Percentiles rank a stretch among this genome's conserved stretches.
phyloP scores from a whole-genome alignment of 228 moss, liverwort and hornwort species.

The Sphagnum magellanicum region DNA sequence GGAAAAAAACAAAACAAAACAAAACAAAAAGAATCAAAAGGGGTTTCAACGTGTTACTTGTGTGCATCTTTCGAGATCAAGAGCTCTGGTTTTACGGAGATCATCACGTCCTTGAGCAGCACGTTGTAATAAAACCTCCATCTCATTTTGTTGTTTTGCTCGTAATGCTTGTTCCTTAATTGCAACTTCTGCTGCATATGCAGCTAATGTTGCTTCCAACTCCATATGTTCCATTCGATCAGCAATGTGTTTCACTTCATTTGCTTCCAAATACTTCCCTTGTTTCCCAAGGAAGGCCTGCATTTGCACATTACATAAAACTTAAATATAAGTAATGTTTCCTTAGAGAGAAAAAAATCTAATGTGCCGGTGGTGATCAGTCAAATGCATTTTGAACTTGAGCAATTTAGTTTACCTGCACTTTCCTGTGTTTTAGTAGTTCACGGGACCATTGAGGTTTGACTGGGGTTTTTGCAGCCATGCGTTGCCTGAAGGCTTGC shows the following conservation, averaged over 20 bases:
- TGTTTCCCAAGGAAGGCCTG: conserved; percentile 77
- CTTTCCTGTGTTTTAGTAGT: conserved; percentile 72
- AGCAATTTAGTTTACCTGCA: conserved; percentile 35
- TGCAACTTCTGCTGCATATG: conserved; percentile 69
- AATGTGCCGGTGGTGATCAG: not conserved
- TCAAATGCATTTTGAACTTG: not conserved
- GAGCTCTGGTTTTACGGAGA: conserved; percentile 60
- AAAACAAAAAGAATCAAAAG: not conserved
- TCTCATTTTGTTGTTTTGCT: conserved; percentile 74
- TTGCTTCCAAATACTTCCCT: conserved; percentile 83
- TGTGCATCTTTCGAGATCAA: conserved; percentile 70
- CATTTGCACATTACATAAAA: conserved; percentile 5
- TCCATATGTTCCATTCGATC: conserved; percentile 83
- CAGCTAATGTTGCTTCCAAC: conserved; percentile 63
- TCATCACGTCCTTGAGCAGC: conserved; percentile 84
- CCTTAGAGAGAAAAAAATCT: not conserved
- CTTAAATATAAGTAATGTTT: not conserved
- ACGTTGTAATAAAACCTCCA: conserved; percentile 81
- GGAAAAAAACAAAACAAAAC: no score
- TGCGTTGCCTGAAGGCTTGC: conserved; percentile 69
- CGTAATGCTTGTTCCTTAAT: conserved; percentile 63
- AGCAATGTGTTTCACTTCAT: conserved; percentile 75
- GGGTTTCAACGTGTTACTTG: conserved; percentile 20
- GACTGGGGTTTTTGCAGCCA: conserved; percentile 64
- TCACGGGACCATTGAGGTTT: conserved; percentile 86